phyloP scores from a whole-genome alignment of 2,329 filamentous ascomycete genomes.

The Botrytis squamosa region DNA sequence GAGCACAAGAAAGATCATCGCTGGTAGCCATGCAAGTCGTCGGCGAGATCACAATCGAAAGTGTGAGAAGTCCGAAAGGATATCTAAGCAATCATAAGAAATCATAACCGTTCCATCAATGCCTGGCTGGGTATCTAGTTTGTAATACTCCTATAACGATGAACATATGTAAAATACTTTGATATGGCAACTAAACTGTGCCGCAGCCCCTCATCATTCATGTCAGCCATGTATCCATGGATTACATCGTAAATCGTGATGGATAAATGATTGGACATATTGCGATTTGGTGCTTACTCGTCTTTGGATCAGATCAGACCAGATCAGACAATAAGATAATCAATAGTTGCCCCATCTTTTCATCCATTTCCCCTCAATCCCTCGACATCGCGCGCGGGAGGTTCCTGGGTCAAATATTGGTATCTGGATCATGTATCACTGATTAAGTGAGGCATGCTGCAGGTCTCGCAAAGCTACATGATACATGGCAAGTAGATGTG shows the following conservation, averaged over 20 bases:
- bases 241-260: not conserved
- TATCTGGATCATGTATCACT: slow-evolving; percentile 18
- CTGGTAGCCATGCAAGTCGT: not conserved
- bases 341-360: not conserved
- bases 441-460: slow-evolving; percentile 19
- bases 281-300: not conserved
- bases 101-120: not conserved
- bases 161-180: not conserved
- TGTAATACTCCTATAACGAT: not conserved
- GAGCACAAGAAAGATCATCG: not conserved
- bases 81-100: not conserved
- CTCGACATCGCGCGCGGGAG: not conserved
- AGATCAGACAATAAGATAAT: not conserved
- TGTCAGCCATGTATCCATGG: not conserved
- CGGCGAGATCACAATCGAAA: not conserved
- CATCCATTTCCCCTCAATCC: not conserved
- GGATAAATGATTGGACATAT: not conserved
- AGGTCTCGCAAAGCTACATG: slow-evolving; percentile 19
- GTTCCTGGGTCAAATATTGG: not conserved
- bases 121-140: not conserved
- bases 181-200: not conserved
- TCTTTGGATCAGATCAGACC: not conserved
- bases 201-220: not conserved
- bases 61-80: not conserved
- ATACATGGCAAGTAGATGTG: slow-evolving; percentile 20